These are phyloP conservation scores for Pleurotus djamor DNA, from an alignment of 768 basidiomycete species.

Conservation along the genomic window DNA sequence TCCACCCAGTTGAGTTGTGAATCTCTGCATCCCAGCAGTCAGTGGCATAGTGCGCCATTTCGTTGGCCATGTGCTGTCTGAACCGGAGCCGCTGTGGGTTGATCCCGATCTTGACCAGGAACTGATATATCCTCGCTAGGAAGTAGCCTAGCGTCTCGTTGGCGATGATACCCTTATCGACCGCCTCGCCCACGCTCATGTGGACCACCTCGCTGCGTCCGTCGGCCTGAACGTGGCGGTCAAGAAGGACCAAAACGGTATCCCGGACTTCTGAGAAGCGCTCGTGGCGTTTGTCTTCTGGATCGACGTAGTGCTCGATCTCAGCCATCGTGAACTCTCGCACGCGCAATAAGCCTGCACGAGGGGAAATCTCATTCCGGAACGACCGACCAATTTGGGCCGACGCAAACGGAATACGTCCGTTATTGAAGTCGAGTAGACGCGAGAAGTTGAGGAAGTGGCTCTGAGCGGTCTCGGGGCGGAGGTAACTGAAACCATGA, in stretches of 20 bases:
- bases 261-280: constrained; percentile 83
- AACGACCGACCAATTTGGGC: constrained; percentile 96
- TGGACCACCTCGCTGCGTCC: constrained; percentile 64
- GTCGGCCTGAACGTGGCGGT: constrained; percentile 77
- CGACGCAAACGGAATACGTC: constrained; percentile 93
- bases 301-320: constrained; percentile 99
- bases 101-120: constrained; percentile 90
- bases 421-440: constrained; percentile 97
- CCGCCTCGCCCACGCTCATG: constrained; percentile 88
- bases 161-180: constrained; percentile 81
- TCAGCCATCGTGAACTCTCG: constrained; percentile 99
- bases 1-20: constrained; percentile 88
- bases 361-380: constrained; percentile 97
- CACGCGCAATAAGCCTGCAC: constrained; percentile 93
- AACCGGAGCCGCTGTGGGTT: constrained; percentile 82
- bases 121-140: constrained; percentile 87
- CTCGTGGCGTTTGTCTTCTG: constrained; percentile 82
- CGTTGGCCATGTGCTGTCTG: constrained; percentile 98
- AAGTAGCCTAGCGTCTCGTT: constrained; percentile 99
- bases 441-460: constrained; percentile 99
- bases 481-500: constrained; percentile 65
- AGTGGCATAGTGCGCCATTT: constrained; percentile 99
- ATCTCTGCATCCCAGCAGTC: constrained; percentile 99
- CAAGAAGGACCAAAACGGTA: constrained; percentile 72
- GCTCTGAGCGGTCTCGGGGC: constrained; percentile 97